Conservation (phyloP, 2,329 filamentous ascomycete species). For the Xenoacremonium recifei region DNA sequence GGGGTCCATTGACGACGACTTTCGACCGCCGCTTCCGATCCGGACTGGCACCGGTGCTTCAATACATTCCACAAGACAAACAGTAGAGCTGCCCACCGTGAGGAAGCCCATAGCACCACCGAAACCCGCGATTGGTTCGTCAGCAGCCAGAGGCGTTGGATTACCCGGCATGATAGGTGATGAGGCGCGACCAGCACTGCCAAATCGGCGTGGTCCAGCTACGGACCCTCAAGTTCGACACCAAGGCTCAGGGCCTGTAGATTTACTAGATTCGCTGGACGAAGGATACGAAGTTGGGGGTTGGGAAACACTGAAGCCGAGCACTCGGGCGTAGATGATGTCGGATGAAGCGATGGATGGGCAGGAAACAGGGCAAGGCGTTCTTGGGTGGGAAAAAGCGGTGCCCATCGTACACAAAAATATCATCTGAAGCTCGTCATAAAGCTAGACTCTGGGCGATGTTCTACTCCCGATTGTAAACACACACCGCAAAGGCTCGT, state of each 20-base stretch:
- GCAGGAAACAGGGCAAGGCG: too few species aligned
- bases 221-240: conserved; percentile 23
- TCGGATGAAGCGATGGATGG: too few species aligned
- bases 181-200: conserved; percentile 12
- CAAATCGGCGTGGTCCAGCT: conserved; percentile 19
- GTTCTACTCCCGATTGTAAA: too few species aligned
- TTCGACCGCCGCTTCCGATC: conserved; percentile 22
- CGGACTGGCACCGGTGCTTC: conserved; percentile 19
- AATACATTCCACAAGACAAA: too few species aligned
- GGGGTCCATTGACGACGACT: conserved; percentile 21
- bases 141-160: conserved; percentile 14
- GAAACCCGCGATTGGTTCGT: conserved; percentile 15
- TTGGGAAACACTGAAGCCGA: conserved; percentile 57
- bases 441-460: too few species aligned
- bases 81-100: conserved; percentile 8
- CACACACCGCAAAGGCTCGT: too few species aligned
- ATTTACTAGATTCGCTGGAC: conserved; percentile 47
- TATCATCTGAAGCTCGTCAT: too few species aligned
- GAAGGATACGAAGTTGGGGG: conserved; percentile 49
- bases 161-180: conserved; percentile 19
- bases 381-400: too few species aligned
- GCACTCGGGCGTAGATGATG: conserved; percentile 19
- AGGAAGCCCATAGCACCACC: conserved; percentile 27
- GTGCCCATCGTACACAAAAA: too few species aligned
- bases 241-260: conserved; percentile 30